Percentiles rank a stretch among this genome's conserved stretches.
Evolutionary conservation across 257 asterid species (phyloP).

Genomic region (Solanum clarkiae): DNA sequence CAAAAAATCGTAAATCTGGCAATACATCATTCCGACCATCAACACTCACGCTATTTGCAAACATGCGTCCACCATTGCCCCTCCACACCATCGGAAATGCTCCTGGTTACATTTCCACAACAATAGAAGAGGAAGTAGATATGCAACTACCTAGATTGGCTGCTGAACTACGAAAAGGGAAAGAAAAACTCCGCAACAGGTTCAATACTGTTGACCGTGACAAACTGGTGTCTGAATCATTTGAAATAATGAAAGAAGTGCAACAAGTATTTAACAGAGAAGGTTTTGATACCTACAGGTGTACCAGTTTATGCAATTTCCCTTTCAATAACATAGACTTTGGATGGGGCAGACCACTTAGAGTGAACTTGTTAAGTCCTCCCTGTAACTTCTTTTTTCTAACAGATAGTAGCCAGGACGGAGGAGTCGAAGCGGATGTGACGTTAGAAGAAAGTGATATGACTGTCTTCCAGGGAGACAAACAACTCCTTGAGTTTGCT

Average conservation of each 20-base stretch:
- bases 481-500: not conserved
- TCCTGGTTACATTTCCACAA: not conserved
- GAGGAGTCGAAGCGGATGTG: not conserved
- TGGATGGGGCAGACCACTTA: not conserved
- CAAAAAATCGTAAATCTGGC: not conserved
- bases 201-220: not conserved
- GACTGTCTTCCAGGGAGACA: not conserved
- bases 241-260: not conserved
- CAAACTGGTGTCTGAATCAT: not conserved
- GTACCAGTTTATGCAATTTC: not conserved
- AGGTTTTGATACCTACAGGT: not conserved
- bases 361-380: not conserved
- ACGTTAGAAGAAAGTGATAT: not conserved
- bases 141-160: not conserved
- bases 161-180: not conserved
- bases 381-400: not conserved
- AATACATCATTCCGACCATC: not conserved
- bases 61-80: not conserved
- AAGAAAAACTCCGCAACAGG: not conserved
- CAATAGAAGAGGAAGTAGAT: not conserved
- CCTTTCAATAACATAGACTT: not conserved
- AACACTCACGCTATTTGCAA: not conserved
- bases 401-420: not conserved
- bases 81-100: not conserved
- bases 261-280: not conserved